Base-by-base conservation (phyloP, 2,329 filamentous ascomycete species). In the Beauveria sp. region DNA sequence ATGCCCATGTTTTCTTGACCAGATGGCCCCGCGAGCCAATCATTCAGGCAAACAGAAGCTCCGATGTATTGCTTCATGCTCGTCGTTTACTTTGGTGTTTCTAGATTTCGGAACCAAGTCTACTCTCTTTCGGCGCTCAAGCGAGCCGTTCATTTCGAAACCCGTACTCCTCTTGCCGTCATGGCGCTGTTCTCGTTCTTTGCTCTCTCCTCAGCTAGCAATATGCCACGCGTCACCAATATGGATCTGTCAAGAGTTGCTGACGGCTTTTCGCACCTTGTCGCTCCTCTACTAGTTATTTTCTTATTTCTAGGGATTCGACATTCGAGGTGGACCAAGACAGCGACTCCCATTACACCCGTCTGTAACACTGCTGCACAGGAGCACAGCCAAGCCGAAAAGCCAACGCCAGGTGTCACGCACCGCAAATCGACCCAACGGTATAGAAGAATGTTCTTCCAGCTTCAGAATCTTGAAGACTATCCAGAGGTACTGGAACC, bases 381-480 rank as follows among this genome's bases (percentile, higher is more conserved):
- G 2, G 40, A 46, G 9, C 5, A 20, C 24, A 46, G 5, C 5
- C 18, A 18, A 28, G 9, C 18, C 6, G 2, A 22, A 7, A 20
- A 46, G 18, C 8, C 5, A 10, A 10, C 45, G 2, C 40, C 53
- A 8, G 18, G 5, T 30, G 7, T 3, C 26, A 5, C 53, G 40
- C 24, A 16, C 3, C 9, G 1, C n/a, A 24, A 7, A 28, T 34
- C 42, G 5, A 56, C 53, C 12, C 18, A 56, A 26, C n/a, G 7
- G 22, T 46, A 56, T 46, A 24, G 16, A 34, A 28, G 8, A 28
- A 22, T 66, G 14, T 66, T 62, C 46, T 62, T 60, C 42, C 60
- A 67, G 60, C 58, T 67, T 20, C 65, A 67, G 14, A 63, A 66
- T 38, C 60, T 65, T 42, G 65, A 67, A 34, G 28, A 61, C 3